Conservation (phyloP, 2,329 filamentous ascomycete species). For the Penicillium freii region DNA sequence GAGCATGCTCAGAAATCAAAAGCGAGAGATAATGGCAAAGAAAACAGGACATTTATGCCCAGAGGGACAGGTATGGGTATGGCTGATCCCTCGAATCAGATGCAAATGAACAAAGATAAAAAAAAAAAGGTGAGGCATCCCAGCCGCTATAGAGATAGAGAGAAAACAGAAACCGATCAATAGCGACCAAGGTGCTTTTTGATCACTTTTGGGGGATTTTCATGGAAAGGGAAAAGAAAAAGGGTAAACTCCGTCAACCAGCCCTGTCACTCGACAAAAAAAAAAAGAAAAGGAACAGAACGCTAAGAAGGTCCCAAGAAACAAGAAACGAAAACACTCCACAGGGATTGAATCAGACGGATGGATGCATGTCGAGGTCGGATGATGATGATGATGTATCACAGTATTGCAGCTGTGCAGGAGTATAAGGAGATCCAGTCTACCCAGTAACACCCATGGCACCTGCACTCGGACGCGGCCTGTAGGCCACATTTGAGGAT, state of each 20-base stretch:
- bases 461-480: constrained; percentile 37
- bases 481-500: constrained; percentile 36
- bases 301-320: constrained; percentile 30
- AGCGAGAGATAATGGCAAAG: constrained; percentile 12
- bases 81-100: constrained; percentile 28
- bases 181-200: constrained; percentile 19
- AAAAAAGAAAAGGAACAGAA: constrained; percentile 23
- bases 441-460: constrained; percentile 43
- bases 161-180: constrained; percentile 15
- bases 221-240: constrained; percentile 10
- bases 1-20: constrained; percentile 11
- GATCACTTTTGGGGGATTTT: constrained; percentile 29
- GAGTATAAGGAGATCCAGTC: constrained; percentile 14
- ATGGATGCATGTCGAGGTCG: constrained; percentile 16
- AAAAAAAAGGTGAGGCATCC: constrained; percentile 7
- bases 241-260: constrained; percentile 31
- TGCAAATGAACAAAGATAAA: constrained; percentile 25
- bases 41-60: constrained; percentile 18
- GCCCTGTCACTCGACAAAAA: constrained; percentile 25
- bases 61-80: constrained; percentile 22
- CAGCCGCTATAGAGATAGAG: constrained; percentile 9
- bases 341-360: constrained; percentile 17
- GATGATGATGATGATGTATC: constrained; percentile 16
- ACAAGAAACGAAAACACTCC: constrained; percentile 17
- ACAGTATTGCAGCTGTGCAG: constrained; percentile 21